Evolutionary conservation across 2,329 filamentous ascomycete genomes (phyloP), one percentile per base, ranked within the genome.

Genomic region (Zasmidium cellare): DNA sequence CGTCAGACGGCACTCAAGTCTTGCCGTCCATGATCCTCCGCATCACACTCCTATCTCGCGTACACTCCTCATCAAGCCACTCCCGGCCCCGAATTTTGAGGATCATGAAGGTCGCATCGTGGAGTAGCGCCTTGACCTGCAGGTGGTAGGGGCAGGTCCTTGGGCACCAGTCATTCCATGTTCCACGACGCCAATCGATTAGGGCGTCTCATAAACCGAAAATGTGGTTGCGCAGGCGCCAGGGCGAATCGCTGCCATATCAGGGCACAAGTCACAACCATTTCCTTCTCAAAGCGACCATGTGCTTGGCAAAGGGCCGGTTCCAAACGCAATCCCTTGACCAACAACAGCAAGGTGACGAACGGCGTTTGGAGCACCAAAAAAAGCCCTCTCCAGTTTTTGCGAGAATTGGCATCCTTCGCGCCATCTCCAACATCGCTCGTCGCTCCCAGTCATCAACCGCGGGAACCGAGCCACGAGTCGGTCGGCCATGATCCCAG

Each of bases 1-100:
- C 35, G 51, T 53, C 51, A 46, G 51, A 53, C 51, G 51, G 51
- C 51, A 53, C 20, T 28, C 12, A 35, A 35, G 48, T 53, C n/a
- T 45, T 31, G n/a, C 23, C 44, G 51, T 45, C n/a, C 11, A 28
- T n/a, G n/a, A n/a, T 6, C 25, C 25, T 28, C 22, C 50, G 3
- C 35, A 16, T 2, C n/a, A 31, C 14, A 3, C 35, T 16, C n/a
- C 35, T 18, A 41, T 41, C 35, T 41, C 35, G 35, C 35, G 12
- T 41, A 41, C 16, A 5, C 6, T 28, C 11, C 25, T 28, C 25
- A 28, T 28, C 35, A 41, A 41, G 35, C 35, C 35, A 41, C 35
- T 41, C 12, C 35, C 35, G 35, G 35, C 12, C 35, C 35, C 35
- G 35, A 41, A 41, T 41, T 41, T 18, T 41, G 35, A 41, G 35